phyloP scores from a whole-genome alignment of 352 stramenopile genomes.

The Globisporangium carolinianum region DNA sequence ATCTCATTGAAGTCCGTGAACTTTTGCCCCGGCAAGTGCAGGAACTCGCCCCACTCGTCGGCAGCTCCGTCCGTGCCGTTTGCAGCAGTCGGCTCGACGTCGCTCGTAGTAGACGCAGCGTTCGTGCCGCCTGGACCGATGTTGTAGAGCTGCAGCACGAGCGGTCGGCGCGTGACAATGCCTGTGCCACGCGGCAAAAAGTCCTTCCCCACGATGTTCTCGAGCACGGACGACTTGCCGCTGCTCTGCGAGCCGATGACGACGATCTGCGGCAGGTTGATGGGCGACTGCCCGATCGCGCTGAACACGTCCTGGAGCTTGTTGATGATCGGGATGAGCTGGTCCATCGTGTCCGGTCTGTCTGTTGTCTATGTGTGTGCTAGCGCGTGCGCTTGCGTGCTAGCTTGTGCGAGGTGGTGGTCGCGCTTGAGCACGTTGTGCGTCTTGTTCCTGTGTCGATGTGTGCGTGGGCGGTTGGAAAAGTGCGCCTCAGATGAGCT shows the following conservation, averaged over 20 bases:
- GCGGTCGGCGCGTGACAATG: conserved; percentile 97
- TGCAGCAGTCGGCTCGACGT: conserved; percentile 13
- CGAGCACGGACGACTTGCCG: conserved; percentile 95
- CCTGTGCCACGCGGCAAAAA: conserved; percentile 96
- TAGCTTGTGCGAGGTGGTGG: not conserved
- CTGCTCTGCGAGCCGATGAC: conserved; percentile 96
- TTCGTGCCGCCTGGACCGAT: conserved; percentile 22
- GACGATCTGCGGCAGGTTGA: conserved; percentile 98
- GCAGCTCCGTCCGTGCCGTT: conserved; percentile 24
- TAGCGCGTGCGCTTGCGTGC: not conserved
- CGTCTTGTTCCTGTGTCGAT: not conserved
- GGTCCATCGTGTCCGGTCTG: conserved; percentile 85
- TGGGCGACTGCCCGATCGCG: conserved; percentile 91
- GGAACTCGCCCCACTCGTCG: conserved; percentile 98
- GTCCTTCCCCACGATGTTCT: conserved; percentile 93
- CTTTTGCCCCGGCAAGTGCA: conserved; percentile 93
- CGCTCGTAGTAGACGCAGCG: not conserved
- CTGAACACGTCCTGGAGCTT: conserved; percentile 99
- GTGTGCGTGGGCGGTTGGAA: not conserved
- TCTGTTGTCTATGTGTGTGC: not conserved
- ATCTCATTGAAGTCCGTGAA: conserved; percentile 98
- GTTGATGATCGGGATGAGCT: conserved; percentile 99
- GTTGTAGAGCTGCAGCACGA: conserved; percentile 98
- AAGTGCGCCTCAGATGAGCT: not conserved
- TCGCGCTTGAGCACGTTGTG: not conserved